These are phyloP conservation scores for Aphanoascus verrucosus DNA, from an alignment of 2,329 filamentous ascomycete genomes.

Conservation along the genomic window DNA sequence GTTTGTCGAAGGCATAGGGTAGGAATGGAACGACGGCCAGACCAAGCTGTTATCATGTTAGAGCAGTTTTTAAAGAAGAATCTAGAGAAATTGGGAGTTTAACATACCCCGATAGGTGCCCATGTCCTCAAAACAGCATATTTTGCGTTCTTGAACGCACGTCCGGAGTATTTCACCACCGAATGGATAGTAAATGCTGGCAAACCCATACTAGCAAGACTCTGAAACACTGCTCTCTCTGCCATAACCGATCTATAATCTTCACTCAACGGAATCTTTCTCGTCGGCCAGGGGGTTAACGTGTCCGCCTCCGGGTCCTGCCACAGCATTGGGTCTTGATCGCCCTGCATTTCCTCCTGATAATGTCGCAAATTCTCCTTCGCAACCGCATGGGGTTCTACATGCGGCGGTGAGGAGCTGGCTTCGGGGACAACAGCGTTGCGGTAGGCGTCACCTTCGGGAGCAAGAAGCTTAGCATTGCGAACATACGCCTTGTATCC, in stretches of 20 bases:
- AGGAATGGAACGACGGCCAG: constrained; percentile 69
- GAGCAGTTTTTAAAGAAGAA: not conserved
- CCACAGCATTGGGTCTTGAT: constrained; percentile 21
- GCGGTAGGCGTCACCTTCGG: constrained; percentile 45
- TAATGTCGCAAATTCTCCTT: constrained; percentile 11
- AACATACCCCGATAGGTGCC: constrained; percentile 77
- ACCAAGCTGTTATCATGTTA: constrained; percentile 40
- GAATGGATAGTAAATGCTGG: constrained; percentile 91
- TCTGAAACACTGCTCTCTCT: constrained; percentile 83
- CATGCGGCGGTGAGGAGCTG: constrained; percentile 1
- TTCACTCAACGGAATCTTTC: constrained; percentile 60
- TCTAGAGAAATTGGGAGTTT: not conserved
- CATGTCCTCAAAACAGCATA: constrained; percentile 67
- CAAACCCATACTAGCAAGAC: constrained; percentile 81
- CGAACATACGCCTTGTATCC: constrained; percentile 89
- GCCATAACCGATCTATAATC: constrained; percentile 87
- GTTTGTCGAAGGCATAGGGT: constrained; percentile 77
- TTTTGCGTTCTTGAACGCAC: constrained; percentile 72
- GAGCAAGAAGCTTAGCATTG: constrained; percentile 67
- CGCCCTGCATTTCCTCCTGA: not conserved
- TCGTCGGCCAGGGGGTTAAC: constrained; percentile 32
- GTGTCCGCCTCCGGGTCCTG: constrained; percentile 23
- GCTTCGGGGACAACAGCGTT: constrained; percentile 23
- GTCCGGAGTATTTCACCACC: constrained; percentile 79
- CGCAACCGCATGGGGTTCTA: constrained; percentile 6